A percentile compares a stretch with the other conserved stretches of the same genome.
These are phyloP conservation scores for Flagelloscypha sp. DNA, from an alignment of 768 basidiomycete genomes.

Conservation along the genomic window DNA sequence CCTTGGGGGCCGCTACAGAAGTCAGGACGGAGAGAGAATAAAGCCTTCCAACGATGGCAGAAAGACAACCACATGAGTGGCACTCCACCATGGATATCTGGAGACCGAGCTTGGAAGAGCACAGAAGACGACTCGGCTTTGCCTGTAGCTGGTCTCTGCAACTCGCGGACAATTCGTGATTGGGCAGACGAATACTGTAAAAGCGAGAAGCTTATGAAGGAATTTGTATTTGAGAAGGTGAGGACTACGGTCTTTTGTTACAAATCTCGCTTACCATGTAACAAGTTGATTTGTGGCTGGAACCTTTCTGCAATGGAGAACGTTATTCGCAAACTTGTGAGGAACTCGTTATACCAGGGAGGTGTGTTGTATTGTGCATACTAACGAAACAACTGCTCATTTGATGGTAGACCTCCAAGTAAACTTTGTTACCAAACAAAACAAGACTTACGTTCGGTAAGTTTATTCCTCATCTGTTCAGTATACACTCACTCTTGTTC, in stretches of 20 bases:
- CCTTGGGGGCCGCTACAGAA: constrained; percentile 23
- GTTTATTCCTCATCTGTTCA: no score
- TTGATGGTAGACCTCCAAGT: constrained; percentile 41
- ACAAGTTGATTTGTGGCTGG: constrained; percentile 39
- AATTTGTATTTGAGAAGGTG: constrained; percentile 70
- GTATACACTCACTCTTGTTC: no score
- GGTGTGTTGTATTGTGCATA: no score
- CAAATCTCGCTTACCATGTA: constrained; percentile 1
- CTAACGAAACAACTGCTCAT: no score
- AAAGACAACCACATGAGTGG: constrained; percentile 38
- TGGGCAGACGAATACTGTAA: constrained; percentile 84
- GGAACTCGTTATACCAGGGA: constrained; percentile 36
- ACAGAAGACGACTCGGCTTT: constrained; percentile 16
- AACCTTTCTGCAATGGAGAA: constrained; percentile 32
- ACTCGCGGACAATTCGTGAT: constrained; percentile 55
- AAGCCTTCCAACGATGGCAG: constrained; percentile 35
- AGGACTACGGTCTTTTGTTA: constrained; percentile 5
- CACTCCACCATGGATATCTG: constrained; percentile 41
- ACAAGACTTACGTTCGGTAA: constrained; percentile 54
- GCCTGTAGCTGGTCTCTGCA: constrained; percentile 29
- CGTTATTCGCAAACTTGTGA: constrained; percentile 34
- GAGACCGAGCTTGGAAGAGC: constrained; percentile 22
- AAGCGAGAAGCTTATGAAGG: constrained; percentile 63
- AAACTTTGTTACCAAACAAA: constrained; percentile 36
- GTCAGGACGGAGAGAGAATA: constrained; percentile 34